phyloP scores from a whole-genome alignment of 2,329 filamentous ascomycete species.

The Aspergillus sp. region DNA sequence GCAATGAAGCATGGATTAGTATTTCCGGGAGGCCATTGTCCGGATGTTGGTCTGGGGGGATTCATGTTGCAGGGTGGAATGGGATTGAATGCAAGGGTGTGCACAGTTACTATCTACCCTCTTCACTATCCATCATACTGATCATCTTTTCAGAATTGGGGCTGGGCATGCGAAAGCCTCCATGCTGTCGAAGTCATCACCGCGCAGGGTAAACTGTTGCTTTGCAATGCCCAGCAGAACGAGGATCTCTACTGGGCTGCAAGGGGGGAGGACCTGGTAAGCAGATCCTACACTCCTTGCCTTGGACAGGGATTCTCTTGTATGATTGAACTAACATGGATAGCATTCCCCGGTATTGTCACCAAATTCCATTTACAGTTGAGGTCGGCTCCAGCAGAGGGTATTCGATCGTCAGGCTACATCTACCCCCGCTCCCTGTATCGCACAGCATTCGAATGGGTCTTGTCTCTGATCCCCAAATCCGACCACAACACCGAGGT shows the following conservation, averaged over 20 bases:
- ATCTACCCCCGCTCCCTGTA: constrained; percentile 45
- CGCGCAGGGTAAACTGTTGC: constrained; percentile 32
- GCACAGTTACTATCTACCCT: constrained; percentile 4
- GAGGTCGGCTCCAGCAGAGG: constrained; percentile 12
- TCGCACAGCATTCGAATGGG: constrained; percentile 45
- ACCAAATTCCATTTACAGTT: constrained; percentile 48
- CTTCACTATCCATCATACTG: not conserved
- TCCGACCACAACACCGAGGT: constrained; percentile 20
- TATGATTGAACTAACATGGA: not conserved
- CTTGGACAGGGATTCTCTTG: no score
- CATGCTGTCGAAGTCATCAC: constrained; percentile 46
- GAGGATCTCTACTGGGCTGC: constrained; percentile 48
- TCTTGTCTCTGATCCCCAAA: constrained; percentile 19
- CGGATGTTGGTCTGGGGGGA: constrained; percentile 53
- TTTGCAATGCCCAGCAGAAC: constrained; percentile 31
- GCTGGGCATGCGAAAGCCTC: constrained; percentile 49
- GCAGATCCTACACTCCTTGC: not conserved
- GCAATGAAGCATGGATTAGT: constrained; percentile 32
- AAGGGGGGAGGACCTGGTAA: constrained; percentile 44
- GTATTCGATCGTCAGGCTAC: constrained; percentile 36
- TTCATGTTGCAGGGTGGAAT: constrained; percentile 55
- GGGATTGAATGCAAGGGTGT: constrained; percentile 54
- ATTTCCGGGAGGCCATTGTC: constrained; percentile 53
- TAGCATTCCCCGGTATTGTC: constrained; percentile 48
- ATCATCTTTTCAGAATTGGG: constrained; percentile 43